Base-by-base conservation (phyloP, 345 rosid species). In the Murraya paniculata region DNA sequence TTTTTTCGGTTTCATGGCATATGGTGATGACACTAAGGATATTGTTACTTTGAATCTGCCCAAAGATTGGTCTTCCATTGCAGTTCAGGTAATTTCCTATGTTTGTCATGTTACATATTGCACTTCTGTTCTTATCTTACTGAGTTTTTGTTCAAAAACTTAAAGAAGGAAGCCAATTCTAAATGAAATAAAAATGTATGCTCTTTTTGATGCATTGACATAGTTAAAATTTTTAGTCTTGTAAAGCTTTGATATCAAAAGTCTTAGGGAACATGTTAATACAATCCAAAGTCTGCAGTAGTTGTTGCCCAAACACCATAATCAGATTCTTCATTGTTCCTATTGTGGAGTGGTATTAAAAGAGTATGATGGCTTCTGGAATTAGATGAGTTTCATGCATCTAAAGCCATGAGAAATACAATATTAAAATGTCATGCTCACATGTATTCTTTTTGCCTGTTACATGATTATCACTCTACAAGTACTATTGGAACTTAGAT, bases 1-100 rank as follows among this genome's bases (percentile, higher is more conserved):
- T 18, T 89, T 92, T 72, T 90, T 87, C 6, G 98, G 99, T 24
- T 94, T 92, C 81, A 89, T 96, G 89, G 99, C 98, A 65, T 94
- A 90, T 75, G 98, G 97, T 7, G 95, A 96, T 73, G 84, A 90
- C 60, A 92, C 98, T 3, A 86, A 75, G 77, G 97, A 96, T 71
- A 96, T 94, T 41, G 86, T 91, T 39, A 96, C 98, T 0, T 93
- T 92, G 33, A 92, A 91, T 78, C 88, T 96, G 79, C 94, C 99
- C 48, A 84, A 77, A 19, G 83, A 86, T 75, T 92, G 98, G 95
- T 88, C 94, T 59, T 80, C 95, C 83, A 83, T 85, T 65, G 88
- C 88, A 7, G 91, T 94, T 36, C 91, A 94, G 98, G 99, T 96
- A 85, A 81, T 31, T 38, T 19, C 8, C 24, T 36, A 9, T 27